Conservation (phyloP, 306 rosid species). For the Quillaja saponaria region DNA sequence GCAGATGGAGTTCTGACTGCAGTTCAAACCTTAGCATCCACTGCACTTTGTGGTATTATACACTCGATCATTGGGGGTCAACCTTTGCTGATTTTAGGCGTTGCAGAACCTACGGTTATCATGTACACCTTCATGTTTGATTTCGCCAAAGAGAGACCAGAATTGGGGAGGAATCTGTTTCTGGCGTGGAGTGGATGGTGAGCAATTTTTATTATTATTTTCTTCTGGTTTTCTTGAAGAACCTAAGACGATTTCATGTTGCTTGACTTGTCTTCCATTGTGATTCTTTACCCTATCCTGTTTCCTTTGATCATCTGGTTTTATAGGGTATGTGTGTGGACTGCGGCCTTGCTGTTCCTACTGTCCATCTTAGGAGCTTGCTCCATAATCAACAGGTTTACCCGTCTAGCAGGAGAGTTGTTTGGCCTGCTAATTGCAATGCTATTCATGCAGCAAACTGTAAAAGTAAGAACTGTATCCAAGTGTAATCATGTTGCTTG, state of each 20-base stretch:
- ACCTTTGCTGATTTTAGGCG: slow-evolving; percentile 86
- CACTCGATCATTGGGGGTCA: slow-evolving; percentile 94
- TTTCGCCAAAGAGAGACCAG: slow-evolving; percentile 80
- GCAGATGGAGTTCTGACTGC: slow-evolving; percentile 89
- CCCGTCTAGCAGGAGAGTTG: slow-evolving; percentile 90
- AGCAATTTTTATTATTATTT: slow-evolving; percentile 5
- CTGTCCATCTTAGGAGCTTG: slow-evolving; percentile 90
- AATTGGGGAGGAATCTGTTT: slow-evolving; percentile 70
- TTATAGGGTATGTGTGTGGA: slow-evolving; percentile 95
- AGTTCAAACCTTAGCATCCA: slow-evolving; percentile 87
- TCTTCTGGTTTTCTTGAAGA: neutral
- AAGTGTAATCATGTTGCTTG: neutral
- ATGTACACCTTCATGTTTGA: slow-evolving; percentile 94
- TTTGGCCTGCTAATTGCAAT: slow-evolving; percentile 93
- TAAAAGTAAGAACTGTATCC: slow-evolving; percentile 54
- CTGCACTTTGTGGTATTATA: slow-evolving; percentile 82
- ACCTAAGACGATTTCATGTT: slow-evolving; percentile 1
- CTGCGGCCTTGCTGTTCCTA: slow-evolving; percentile 72
- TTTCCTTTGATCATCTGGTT: slow-evolving; percentile 11
- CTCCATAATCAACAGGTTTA: slow-evolving; percentile 92
- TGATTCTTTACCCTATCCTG: slow-evolving; percentile 9
- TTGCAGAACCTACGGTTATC: slow-evolving; percentile 98
- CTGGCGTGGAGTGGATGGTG: slow-evolving; percentile 95
- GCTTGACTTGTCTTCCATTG: neutral
- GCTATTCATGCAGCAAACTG: slow-evolving; percentile 98